Percentiles rank a stretch among this genome's conserved stretches.
These are phyloP conservation scores for Kalanchoe fedtschenkoi DNA, from an alignment of 164 flowering plant species.

Conservation along the genomic window DNA sequence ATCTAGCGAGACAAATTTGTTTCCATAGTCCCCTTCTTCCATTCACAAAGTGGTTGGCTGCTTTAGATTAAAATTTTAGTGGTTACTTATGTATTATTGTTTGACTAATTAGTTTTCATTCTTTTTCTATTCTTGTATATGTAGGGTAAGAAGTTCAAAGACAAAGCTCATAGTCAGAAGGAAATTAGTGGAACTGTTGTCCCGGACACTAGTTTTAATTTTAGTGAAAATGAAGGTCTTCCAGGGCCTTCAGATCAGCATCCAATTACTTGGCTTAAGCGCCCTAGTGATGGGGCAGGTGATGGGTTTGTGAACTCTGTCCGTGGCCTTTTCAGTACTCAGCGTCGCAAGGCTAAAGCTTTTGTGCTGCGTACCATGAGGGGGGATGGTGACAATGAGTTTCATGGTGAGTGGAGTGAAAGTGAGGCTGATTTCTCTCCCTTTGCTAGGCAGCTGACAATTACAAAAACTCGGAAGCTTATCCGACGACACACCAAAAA, in stretches of 20 bases:
- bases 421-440: conserved; percentile 88
- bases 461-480: conserved; percentile 81
- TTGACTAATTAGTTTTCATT: too few relatives aligned
- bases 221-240: conserved; percentile 80
- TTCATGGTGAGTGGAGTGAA: conserved; percentile 90
- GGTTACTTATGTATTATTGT: neutral
- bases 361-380: conserved; percentile 95
- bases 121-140: conserved; percentile 8
- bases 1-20: neutral
- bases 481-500: conserved; percentile 92
- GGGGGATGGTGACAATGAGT: conserved; percentile 80
- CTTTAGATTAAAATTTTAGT: neutral
- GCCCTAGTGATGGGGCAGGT: conserved; percentile 85
- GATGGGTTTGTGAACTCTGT: conserved; percentile 96
- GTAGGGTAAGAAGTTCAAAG: conserved; percentile 96
- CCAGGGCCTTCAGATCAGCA: conserved; percentile 54
- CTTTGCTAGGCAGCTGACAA: conserved; percentile 85
- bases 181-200: conserved; percentile 33
- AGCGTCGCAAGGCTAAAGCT: conserved; percentile 84
- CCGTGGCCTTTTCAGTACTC: conserved; percentile 81
- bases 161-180: conserved; percentile 60
- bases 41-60: neutral
- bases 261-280: conserved; percentile 54
- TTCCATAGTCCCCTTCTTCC: neutral
- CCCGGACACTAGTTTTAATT: conserved; percentile 58